These are phyloP conservation scores for Obba rivulosa DNA, from an alignment of 768 basidiomycete genomes.

Conservation along the genomic window DNA sequence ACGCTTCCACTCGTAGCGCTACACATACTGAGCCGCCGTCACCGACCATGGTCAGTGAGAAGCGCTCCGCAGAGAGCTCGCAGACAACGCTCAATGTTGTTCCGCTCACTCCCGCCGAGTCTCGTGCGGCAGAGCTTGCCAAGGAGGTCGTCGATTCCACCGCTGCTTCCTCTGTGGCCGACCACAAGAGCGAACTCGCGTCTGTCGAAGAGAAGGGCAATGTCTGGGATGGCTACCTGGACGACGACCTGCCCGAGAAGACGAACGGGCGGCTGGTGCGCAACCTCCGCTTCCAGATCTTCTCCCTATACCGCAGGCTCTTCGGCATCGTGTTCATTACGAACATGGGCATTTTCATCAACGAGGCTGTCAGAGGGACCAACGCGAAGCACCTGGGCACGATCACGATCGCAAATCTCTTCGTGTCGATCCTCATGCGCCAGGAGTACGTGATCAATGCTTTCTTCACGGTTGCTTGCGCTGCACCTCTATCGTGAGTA, in stretches of 20 bases:
- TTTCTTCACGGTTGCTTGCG: constrained; percentile 44
- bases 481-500: constrained; percentile 42
- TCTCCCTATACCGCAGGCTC: constrained; percentile 46
- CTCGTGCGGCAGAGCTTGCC: neutral
- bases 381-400: constrained; percentile 25
- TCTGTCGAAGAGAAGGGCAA: constrained; percentile 16
- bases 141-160: constrained; percentile 6
- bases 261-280: constrained; percentile 36
- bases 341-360: constrained; percentile 43
- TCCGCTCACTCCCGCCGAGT: neutral
- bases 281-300: constrained; percentile 47
- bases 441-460: constrained; percentile 50
- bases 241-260: constrained; percentile 45
- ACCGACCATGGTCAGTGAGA: no score
- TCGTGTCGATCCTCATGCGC: constrained; percentile 33
- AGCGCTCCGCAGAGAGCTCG: no score
- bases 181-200: constrained; percentile 8
- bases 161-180: constrained; percentile 10
- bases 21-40: no score
- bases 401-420: constrained; percentile 38
- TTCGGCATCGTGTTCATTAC: constrained; percentile 45
- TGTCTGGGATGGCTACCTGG: constrained; percentile 44
- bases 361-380: constrained; percentile 26
- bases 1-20: no score
- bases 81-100: no score